Percentiles rank a stretch among this genome's conserved stretches.
Evolutionary conservation across 208 protist species (phyloP).

Genomic region (Herpetomonas samuelpessoai): DNA sequence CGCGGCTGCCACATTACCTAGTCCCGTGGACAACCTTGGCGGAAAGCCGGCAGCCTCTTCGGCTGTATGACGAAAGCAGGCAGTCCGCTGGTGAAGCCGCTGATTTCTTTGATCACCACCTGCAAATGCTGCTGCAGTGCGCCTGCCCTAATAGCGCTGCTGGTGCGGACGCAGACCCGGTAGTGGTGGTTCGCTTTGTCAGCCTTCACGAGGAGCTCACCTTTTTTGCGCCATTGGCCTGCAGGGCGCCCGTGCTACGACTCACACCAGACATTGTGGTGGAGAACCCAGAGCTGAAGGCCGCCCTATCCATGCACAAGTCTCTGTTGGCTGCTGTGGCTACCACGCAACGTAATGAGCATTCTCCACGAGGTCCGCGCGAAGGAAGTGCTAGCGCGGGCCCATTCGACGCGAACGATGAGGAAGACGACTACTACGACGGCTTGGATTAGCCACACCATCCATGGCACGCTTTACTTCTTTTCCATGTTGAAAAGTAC

Average conservation of each 20-base stretch:
- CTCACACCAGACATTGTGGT: conserved; percentile 15
- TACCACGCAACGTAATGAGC: background rate
- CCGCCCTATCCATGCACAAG: too few relatives aligned
- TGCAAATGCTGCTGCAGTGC: conserved; percentile 30
- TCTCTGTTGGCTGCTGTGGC: too few relatives aligned
- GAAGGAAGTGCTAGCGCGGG: background rate
- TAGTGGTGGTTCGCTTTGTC: conserved; percentile 43
- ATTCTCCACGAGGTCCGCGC: background rate
- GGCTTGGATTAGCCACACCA: too few relatives aligned
- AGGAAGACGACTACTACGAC: conserved; percentile 10
- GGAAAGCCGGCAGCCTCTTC: conserved; percentile 47
- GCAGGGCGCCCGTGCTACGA: conserved; percentile 2
- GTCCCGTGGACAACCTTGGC: conserved; percentile 78
- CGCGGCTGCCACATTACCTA: conserved; percentile 27
- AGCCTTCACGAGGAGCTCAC: conserved; percentile 42
- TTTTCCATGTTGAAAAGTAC: too few relatives aligned
- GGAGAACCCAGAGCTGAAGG: conserved; percentile 8
- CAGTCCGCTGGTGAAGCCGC: conserved; percentile 35
- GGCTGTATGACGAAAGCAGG: conserved; percentile 85
- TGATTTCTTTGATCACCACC: conserved; percentile 29
- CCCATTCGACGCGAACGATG: conserved; percentile 1
- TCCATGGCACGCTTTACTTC: too few relatives aligned
- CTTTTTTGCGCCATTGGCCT: background rate
- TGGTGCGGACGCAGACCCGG: background rate
- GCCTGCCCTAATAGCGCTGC: background rate